Conservation (phyloP, 2,329 filamentous ascomycete genomes). For the Cladosporium sphaerospermum region DNA sequence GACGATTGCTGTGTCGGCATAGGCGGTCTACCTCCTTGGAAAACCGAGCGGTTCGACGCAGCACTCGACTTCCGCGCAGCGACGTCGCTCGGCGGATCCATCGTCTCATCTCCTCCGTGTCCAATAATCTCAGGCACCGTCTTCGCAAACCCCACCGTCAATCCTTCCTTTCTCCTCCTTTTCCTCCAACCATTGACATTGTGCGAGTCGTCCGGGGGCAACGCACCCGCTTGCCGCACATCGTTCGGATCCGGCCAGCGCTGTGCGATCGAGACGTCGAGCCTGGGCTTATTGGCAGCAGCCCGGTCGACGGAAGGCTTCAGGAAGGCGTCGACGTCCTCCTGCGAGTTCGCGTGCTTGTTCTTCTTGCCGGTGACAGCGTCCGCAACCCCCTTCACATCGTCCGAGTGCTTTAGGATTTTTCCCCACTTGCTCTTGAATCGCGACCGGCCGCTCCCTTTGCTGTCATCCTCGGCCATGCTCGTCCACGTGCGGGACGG, state of each 20-base stretch:
- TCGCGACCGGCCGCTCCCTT: constrained; percentile 16
- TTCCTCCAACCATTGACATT: constrained; percentile 23
- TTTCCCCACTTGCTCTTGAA: constrained; percentile 31
- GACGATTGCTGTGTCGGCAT: no score
- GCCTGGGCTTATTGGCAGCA: constrained; percentile 33
- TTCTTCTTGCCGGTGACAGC: neutral
- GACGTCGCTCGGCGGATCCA: constrained; percentile 65
- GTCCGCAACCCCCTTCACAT: neutral
- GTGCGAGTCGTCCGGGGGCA: constrained; percentile 6
- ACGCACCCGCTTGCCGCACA: constrained; percentile 25
- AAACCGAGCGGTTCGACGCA: no score
- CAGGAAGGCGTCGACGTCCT: constrained; percentile 53
- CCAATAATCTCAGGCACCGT: constrained; percentile 75
- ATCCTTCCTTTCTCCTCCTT: constrained; percentile 54
- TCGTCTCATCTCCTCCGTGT: constrained; percentile 82
- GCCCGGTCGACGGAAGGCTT: constrained; percentile 45
- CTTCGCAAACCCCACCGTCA: constrained; percentile 69
- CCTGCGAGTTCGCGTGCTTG: constrained; percentile 4
- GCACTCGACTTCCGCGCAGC: constrained; percentile 46
- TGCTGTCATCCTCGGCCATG: constrained; percentile 20
- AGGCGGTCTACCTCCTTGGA: no score
- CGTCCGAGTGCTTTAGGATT: constrained; percentile 21
- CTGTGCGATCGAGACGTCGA: constrained; percentile 46
- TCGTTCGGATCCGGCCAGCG: constrained; percentile 47
- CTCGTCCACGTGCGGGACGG: neutral